phyloP scores from a whole-genome alignment of 2,329 filamentous ascomycete species.

The Aspergillus sclerotialis region DNA sequence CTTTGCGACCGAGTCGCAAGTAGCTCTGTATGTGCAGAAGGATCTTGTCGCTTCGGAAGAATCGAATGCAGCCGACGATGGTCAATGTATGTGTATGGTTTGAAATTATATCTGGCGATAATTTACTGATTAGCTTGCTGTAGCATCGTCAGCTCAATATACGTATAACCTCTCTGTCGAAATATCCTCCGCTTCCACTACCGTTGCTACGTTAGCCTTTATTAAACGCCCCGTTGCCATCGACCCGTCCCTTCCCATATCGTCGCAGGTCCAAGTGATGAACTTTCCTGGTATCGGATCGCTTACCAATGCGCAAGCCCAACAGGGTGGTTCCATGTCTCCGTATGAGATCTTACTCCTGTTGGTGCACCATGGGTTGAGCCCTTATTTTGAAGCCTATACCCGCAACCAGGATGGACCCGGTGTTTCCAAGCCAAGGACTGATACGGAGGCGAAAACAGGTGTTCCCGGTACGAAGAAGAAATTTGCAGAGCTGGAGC shows the following conservation, averaged over 20 bases:
- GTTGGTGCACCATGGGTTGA: slow-evolving; percentile 81
- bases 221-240: slow-evolving; percentile 86
- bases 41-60: slow-evolving; percentile 51
- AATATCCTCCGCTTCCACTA: slow-evolving; percentile 63
- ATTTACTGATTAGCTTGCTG: slow-evolving; percentile 4
- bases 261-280: slow-evolving; percentile 84
- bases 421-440: slow-evolving; percentile 61
- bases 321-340: slow-evolving; percentile 66
- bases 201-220: slow-evolving; percentile 82
- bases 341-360: slow-evolving; percentile 91
- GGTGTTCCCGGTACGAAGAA: slow-evolving; percentile 97
- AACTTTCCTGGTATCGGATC: slow-evolving; percentile 79
- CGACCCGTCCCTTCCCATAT: slow-evolving; percentile 73
- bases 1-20: slow-evolving; percentile 82
- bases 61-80: slow-evolving; percentile 32
- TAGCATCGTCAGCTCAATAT: slow-evolving; percentile 43
- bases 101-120: neutral
- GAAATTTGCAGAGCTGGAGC: slow-evolving; percentile 87
- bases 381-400: slow-evolving; percentile 95
- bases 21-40: slow-evolving; percentile 86
- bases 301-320: slow-evolving; percentile 57
- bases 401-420: slow-evolving; percentile 70
- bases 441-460: slow-evolving; percentile 84
- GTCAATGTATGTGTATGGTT: slow-evolving; percentile 31
- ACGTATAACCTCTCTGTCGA: slow-evolving; percentile 76